Percentiles rank a stretch among this genome's conserved stretches.
These are phyloP conservation scores for Hygrophorus russula DNA, from an alignment of 768 basidiomycete genomes.

Conservation along the genomic window DNA sequence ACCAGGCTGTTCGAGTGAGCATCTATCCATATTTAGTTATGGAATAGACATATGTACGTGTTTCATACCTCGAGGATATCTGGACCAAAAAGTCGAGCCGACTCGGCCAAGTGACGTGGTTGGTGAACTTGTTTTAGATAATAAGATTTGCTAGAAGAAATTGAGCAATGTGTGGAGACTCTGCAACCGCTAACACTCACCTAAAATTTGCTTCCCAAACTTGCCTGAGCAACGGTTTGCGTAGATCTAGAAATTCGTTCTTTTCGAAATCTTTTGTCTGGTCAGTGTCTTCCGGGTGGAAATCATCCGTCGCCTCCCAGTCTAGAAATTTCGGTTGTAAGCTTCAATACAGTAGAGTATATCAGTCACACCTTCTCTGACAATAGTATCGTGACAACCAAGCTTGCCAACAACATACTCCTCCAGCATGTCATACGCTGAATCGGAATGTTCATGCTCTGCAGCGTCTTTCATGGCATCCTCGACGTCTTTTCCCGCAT, in stretches of 20 bases:
- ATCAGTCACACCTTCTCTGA: conserved; percentile 58
- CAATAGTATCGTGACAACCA: conserved; percentile 61
- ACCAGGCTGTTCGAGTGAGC: conserved; percentile 86
- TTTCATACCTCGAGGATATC: conserved; percentile 62
- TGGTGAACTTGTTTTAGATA: conserved; percentile 97
- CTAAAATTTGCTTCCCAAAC: conserved; percentile 83
- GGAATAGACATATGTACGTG: neutral
- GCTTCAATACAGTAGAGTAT: conserved; percentile 1
- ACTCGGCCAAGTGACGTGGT: conserved; percentile 75
- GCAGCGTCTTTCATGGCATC: conserved; percentile 67
- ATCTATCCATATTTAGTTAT: conserved; percentile 28
- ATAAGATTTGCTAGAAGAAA: conserved; percentile 65
- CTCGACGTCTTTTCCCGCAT: conserved; percentile 79
- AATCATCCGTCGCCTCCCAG: conserved; percentile 85
- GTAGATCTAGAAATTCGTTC: conserved; percentile 86
- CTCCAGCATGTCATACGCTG: conserved; percentile 85
- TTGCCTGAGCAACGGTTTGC: conserved; percentile 74
- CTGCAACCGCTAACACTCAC: conserved; percentile 22
- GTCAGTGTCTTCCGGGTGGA: conserved; percentile 87
- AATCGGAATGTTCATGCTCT: conserved; percentile 84
- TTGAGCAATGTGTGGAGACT: neutral
- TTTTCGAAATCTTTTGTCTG: conserved; percentile 70
- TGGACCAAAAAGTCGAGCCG: conserved; percentile 82
- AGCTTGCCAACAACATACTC: conserved; percentile 81
- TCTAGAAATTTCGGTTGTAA: conserved; percentile 31